Conservation (phyloP, 1,284 basidiomycete species). For the Anthracocystis setariae region DNA sequence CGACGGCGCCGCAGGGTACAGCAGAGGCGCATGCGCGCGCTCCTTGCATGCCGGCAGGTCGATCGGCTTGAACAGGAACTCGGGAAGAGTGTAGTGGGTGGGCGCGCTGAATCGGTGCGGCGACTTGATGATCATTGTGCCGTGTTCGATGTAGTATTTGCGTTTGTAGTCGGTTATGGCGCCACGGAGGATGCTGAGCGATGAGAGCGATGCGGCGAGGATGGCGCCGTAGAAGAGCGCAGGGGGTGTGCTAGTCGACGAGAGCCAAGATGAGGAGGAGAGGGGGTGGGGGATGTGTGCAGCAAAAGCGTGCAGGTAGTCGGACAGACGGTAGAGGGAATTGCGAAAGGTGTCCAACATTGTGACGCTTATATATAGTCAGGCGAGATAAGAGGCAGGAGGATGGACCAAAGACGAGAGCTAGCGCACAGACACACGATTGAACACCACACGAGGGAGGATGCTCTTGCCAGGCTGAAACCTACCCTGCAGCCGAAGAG, state of each 20-base stretch:
- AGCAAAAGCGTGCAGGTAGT: conserved; percentile 25
- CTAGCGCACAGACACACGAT: background rate
- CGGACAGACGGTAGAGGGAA: conserved; percentile 18
- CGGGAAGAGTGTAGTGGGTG: conserved; percentile 44
- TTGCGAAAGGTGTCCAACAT: conserved; percentile 28
- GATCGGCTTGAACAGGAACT: conserved; percentile 56
- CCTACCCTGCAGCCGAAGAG: conserved; percentile 3
- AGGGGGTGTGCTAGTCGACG: conserved; percentile 10
- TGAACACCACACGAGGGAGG: background rate
- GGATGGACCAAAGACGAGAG: background rate
- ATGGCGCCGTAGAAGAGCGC: conserved; percentile 24
- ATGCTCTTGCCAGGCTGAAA: conserved; percentile 9
- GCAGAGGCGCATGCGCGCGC: conserved; percentile 29
- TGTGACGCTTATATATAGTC: conserved; percentile 18
- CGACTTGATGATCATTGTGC: conserved; percentile 55
- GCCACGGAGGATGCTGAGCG: conserved; percentile 16
- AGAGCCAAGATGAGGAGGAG: conserved; percentile 1
- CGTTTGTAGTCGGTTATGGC: conserved; percentile 24
- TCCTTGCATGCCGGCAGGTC: conserved; percentile 36
- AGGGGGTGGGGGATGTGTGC: background rate
- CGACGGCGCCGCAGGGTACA: conserved; percentile 48
- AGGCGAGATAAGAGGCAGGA: background rate
- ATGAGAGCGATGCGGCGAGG: conserved; percentile 18
- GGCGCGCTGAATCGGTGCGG: conserved; percentile 43
- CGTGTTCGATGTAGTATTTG: conserved; percentile 26